Conservation (phyloP, 345 rosid species). For the Mallotus nudiflorus region DNA sequence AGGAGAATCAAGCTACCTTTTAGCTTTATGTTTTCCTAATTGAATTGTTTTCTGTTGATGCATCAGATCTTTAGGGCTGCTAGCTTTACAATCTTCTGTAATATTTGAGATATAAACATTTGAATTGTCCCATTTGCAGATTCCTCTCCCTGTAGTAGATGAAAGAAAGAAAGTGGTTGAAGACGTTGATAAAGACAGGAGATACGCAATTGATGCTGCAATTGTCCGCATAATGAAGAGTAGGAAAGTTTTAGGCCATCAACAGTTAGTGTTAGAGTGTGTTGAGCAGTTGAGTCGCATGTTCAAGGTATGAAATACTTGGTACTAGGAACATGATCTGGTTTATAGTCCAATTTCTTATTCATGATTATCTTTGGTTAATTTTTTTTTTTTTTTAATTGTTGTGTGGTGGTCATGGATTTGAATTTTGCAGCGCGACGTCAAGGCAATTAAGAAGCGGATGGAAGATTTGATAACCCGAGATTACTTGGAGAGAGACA, state of each 20-base stretch:
- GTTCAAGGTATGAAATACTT: constrained; percentile 68
- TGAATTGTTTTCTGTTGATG: not conserved
- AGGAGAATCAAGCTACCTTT: constrained; percentile 82
- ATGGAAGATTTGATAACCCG: constrained; percentile 89
- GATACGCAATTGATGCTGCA: constrained; percentile 96
- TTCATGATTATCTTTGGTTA: too few species aligned
- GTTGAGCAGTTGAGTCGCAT: constrained; percentile 91
- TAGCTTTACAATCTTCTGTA: not conserved
- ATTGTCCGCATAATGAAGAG: constrained; percentile 98
- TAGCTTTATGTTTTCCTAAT: not conserved
- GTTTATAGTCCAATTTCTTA: too few species aligned
- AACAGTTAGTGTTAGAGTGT: constrained; percentile 79
- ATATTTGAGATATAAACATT: not conserved
- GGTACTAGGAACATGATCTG: not conserved
- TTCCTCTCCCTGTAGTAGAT: constrained; percentile 91
- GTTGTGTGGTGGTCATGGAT: not conserved
- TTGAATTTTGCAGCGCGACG: constrained; percentile 74
- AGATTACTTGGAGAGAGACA: constrained; percentile 90
- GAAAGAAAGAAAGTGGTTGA: constrained; percentile 93
- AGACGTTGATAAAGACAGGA: constrained; percentile 89
- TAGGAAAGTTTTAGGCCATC: constrained; percentile 79
- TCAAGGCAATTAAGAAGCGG: constrained; percentile 90
- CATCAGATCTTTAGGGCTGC: too few species aligned
- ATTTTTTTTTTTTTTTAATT: too few species aligned
- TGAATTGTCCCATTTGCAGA: constrained; percentile 39